These are phyloP conservation scores for Senna tora DNA, from an alignment of 306 rosid species.

Conservation along the genomic window DNA sequence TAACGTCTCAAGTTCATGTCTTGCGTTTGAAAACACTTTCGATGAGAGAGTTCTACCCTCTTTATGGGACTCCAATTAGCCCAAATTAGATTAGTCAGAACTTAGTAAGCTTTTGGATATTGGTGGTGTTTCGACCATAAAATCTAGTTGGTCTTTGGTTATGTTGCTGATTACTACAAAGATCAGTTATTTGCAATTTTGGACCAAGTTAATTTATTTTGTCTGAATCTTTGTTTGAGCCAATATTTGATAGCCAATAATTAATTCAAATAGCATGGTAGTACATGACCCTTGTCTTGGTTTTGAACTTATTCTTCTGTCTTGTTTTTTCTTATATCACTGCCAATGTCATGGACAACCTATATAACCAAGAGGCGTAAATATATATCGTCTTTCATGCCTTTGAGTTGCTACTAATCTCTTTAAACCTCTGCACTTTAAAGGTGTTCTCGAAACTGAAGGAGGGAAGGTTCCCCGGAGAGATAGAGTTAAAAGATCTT, in stretches of 20 bases:
- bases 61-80: too few species aligned
- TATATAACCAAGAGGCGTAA: neutral
- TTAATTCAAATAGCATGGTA: neutral
- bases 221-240: neutral
- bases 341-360: too few species aligned
- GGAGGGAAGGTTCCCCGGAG: conserved; percentile 80
- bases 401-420: conserved; percentile 29
- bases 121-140: too few species aligned
- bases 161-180: neutral
- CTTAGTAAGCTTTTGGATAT: too few species aligned
- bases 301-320: too few species aligned
- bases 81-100: too few species aligned
- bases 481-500: conserved; percentile 66
- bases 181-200: conserved; percentile 2
- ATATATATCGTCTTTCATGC: conserved; percentile 19
- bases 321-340: too few species aligned
- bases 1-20: too few species aligned
- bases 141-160: conserved; percentile 12
- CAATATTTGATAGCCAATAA: neutral
- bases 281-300: too few species aligned
- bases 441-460: conserved; percentile 84
- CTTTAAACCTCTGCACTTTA: conserved; percentile 36
- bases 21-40: too few species aligned
- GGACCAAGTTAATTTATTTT: conserved; percentile 5
- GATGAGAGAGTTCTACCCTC: too few species aligned